These are phyloP conservation scores for Eucalyptus coolabah DNA, from an alignment of 345 rosid genomes.

Conservation along the genomic window DNA sequence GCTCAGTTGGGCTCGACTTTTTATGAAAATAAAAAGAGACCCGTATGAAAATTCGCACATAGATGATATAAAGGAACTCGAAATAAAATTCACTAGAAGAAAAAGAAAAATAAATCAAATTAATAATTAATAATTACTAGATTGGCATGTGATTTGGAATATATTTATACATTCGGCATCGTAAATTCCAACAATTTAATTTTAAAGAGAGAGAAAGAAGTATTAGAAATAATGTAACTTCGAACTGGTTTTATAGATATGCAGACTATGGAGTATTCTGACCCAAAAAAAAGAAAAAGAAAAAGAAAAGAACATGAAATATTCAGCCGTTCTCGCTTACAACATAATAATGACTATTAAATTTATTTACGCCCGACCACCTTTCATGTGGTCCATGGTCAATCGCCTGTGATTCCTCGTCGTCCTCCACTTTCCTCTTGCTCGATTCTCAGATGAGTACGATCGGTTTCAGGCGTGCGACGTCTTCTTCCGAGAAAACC, in stretches of 20 bases:
- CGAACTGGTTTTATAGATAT: neutral
- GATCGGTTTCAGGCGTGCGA: neutral
- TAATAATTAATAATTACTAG: neutral
- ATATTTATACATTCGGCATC: neutral
- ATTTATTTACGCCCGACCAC: neutral
- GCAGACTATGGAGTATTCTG: neutral
- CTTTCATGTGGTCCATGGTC: neutral
- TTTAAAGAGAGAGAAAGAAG: neutral
- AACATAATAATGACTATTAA: neutral
- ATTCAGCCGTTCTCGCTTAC: neutral
- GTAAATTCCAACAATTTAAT: neutral
- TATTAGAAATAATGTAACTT: neutral
- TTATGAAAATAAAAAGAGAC: neutral
- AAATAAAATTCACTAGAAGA: neutral
- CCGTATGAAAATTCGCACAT: neutral
- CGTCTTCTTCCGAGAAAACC: neutral
- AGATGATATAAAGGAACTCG: neutral
- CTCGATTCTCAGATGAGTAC: neutral
- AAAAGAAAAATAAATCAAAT: neutral
- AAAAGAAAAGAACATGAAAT: too few species aligned
- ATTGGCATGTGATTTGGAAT: neutral
- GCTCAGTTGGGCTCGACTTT: neutral
- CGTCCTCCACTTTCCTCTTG: neutral
- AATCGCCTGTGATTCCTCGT: neutral
- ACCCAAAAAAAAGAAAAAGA: too few species aligned